Evolutionary conservation across 768 basidiomycete species (phyloP).

Genomic region (Cystofilobasidium bisporidii): DNA sequence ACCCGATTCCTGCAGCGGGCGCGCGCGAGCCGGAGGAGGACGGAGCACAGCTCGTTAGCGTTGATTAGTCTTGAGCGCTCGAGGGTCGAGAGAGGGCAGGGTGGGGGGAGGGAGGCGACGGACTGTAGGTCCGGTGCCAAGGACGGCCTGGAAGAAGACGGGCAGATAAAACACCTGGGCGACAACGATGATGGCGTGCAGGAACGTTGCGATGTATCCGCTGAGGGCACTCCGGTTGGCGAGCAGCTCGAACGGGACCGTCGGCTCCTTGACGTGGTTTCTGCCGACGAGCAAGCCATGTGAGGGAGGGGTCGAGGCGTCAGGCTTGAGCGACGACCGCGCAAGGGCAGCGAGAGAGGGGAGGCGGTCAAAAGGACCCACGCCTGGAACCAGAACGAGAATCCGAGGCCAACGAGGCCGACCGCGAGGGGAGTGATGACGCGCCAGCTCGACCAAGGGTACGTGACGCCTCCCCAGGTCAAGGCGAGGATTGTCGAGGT

Average conservation of each 20-base stretch:
- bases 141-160: conserved; percentile 46
- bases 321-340: not conserved
- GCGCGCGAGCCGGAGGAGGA: too few relatives aligned
- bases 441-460: conserved; percentile 43
- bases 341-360: not conserved
- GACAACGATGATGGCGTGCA: conserved; percentile 33
- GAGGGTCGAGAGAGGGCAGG: too few relatives aligned
- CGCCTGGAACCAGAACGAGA: conserved; percentile 52
- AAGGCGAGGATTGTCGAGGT: conserved; percentile 43
- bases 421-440: conserved; percentile 45
- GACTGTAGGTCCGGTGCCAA: conserved; percentile 12
- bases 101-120: not conserved
- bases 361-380: not conserved
- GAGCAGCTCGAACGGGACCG: conserved; percentile 39
- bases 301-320: not conserved
- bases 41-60: not conserved
- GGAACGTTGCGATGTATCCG: conserved; percentile 41
- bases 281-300: not conserved
- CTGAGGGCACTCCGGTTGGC: conserved; percentile 40
- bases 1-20: conserved; percentile 7
- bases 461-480: conserved; percentile 47
- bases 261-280: conserved; percentile 38
- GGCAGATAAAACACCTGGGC: conserved; percentile 43
- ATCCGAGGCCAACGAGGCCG: conserved; percentile 54
- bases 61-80: not conserved